Percentiles rank a stretch among this genome's conserved stretches.
phyloP scores from a whole-genome alignment of 768 basidiomycete genomes.

The Leccinum subtestaceum region DNA sequence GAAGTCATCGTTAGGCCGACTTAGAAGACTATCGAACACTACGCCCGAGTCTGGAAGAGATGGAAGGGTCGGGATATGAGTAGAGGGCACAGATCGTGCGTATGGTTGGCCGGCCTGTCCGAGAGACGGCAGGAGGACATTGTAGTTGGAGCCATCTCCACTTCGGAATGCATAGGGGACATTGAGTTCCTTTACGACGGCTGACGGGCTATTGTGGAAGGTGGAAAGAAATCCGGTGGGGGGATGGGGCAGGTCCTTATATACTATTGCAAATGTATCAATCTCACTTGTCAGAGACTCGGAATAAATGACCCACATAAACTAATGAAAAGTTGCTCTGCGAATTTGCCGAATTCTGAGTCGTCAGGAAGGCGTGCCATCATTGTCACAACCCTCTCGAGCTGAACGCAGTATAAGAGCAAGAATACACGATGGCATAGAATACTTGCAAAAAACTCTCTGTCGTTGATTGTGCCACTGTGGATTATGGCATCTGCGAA shows the following conservation, averaged over 20 bases:
- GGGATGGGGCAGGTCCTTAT: constrained; percentile 79
- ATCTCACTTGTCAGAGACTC: not conserved
- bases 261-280: constrained; percentile 43
- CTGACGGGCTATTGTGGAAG: constrained; percentile 3
- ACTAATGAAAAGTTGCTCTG: constrained; percentile 52
- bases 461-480: constrained; percentile 50
- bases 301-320: constrained; percentile 46
- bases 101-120: constrained; percentile 65
- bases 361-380: constrained; percentile 52
- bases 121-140: constrained; percentile 48
- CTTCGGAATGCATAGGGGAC: constrained; percentile 53
- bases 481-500: constrained; percentile 47
- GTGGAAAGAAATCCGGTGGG: constrained; percentile 50
- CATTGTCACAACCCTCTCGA: constrained; percentile 59
- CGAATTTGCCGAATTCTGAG: constrained; percentile 27
- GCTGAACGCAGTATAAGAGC: constrained; percentile 36
- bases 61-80: constrained; percentile 38
- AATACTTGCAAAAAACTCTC: constrained; percentile 52
- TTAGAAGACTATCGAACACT: constrained; percentile 70
- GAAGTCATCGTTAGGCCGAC: constrained; percentile 37
- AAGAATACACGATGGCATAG: not conserved
- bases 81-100: constrained; percentile 61
- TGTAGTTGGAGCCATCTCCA: constrained; percentile 62
- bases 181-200: constrained; percentile 3
- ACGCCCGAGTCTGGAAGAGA: constrained; percentile 63